Evolutionary conservation across 345 rosid species (phyloP).

Genomic region (Hibiscus tridactylites): DNA sequence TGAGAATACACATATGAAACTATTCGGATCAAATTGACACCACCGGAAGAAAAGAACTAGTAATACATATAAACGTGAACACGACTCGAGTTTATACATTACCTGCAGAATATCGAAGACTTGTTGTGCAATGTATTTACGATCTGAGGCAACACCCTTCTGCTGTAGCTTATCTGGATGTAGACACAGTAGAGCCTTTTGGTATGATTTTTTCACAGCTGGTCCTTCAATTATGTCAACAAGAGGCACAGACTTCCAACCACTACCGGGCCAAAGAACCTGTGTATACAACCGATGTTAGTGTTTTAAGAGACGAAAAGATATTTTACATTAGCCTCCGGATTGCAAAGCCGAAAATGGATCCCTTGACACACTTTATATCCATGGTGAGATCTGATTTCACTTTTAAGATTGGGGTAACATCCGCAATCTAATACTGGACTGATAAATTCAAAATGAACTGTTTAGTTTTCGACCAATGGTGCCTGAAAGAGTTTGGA

Average conservation of each 20-base stretch:
- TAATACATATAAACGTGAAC: no score
- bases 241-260: constrained; percentile 85
- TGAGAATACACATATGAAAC: background rate
- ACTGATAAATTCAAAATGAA: no score
- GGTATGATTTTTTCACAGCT: constrained; percentile 78
- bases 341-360: background rate
- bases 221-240: constrained; percentile 80
- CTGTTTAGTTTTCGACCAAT: background rate
- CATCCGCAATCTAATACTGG: no score
- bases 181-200: constrained; percentile 73
- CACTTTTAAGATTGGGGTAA: no score
- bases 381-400: no score
- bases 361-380: no score
- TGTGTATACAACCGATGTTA: constrained; percentile 16
- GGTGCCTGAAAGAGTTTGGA: no score
- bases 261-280: constrained; percentile 86
- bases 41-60: background rate
- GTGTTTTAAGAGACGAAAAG: background rate
- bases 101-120: constrained; percentile 89
- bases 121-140: constrained; percentile 64
- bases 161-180: constrained; percentile 97
- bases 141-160: constrained; percentile 61
- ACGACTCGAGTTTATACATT: background rate
- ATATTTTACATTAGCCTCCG: background rate
- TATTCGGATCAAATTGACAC: background rate